These are phyloP conservation scores for Gyrodon lividus DNA, from an alignment of 768 basidiomycete species.

Conservation along the genomic window DNA sequence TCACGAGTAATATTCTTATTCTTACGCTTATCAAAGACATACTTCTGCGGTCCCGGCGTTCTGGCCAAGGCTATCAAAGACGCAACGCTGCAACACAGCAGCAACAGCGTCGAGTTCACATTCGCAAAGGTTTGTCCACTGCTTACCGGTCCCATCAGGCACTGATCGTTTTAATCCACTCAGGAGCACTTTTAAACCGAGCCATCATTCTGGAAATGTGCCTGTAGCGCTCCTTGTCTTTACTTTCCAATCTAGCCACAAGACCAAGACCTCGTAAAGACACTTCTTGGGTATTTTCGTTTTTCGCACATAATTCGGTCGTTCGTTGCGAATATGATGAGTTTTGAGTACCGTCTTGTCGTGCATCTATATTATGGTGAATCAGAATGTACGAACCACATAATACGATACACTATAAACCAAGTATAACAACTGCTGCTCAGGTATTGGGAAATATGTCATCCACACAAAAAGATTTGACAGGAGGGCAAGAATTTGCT, in stretches of 20 bases:
- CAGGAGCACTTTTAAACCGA: conserved; percentile 59
- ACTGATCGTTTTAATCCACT: conserved; percentile 7
- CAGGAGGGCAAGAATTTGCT: not conserved
- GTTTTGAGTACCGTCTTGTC: not conserved
- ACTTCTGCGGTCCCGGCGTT: conserved; percentile 81
- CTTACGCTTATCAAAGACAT: conserved; percentile 50
- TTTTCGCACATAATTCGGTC: not conserved
- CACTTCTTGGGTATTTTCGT: not conserved
- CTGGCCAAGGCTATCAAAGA: conserved; percentile 77
- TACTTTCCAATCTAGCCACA: not conserved
- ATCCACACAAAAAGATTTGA: not conserved
- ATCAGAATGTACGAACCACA: not conserved
- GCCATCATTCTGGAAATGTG: not conserved
- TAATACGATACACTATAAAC: not conserved
- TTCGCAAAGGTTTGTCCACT: conserved; percentile 72
- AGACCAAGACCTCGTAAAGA: not conserved
- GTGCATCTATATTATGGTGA: not conserved
- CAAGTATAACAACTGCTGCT: not conserved
- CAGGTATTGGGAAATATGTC: not conserved
- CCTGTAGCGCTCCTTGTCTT: not conserved
- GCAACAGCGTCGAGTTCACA: conserved; percentile 62
- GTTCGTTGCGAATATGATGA: not conserved
- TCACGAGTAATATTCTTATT: conserved; percentile 3
- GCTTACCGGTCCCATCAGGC: conserved; percentile 8
- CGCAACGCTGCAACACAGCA: conserved; percentile 57